Evolutionary conservation across 2,329 filamentous ascomycete genomes (phyloP), one percentile per base, ranked within the genome.

Genomic region (Ophiocordyceps camponoti-saundersi): DNA sequence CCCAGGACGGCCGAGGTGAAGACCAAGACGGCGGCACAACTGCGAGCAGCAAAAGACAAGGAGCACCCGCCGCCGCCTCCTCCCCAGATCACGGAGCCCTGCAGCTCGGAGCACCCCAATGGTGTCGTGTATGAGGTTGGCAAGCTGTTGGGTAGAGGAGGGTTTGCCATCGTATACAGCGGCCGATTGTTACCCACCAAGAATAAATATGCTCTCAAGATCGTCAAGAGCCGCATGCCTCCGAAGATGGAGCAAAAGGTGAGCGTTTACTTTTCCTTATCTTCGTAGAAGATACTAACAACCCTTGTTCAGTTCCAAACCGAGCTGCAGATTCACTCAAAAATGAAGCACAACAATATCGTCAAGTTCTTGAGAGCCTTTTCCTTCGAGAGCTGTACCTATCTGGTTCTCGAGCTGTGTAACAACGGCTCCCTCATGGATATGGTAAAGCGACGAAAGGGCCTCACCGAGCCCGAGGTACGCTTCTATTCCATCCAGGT

Each of bases 241-340:
- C 68, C 77, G 49, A 89, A 88, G 63, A 82, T 89, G 73, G 82
- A 85, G 59, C 84, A 89, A 63, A 89, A 89, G 79, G 84, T 86
- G 50, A 46, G 62, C 52, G 22, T 20, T 18, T 6, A 10, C n/a
- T n/a, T 7, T 3, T 26, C 21, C 10, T 12, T 15, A 15, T 23
- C 42, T 8, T 23, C 29, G 13, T 23, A 16, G 11, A 18, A 11
- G 13, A 18, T 15, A 13, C 30, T 46, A n/a, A 46, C 44, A 0
- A 4, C 13, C 18, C 1, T 10, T 1, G 41, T 44, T 18, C 44
- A 80, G 77, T 81, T 82, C 56, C 78, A 81, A 78, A 78, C 77
- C 21, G 92, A 98, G 64, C 77, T 98, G 7, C 90, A 96, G 65
- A 95, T 98, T 50, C 92, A 98, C 66, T 95, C 92, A 42, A 98